Evolutionary conservation across 495 filamentous ascomycete species (phyloP), one percentile per base, ranked within the genome.

Genomic region (Hypoxylon lenormandii): DNA sequence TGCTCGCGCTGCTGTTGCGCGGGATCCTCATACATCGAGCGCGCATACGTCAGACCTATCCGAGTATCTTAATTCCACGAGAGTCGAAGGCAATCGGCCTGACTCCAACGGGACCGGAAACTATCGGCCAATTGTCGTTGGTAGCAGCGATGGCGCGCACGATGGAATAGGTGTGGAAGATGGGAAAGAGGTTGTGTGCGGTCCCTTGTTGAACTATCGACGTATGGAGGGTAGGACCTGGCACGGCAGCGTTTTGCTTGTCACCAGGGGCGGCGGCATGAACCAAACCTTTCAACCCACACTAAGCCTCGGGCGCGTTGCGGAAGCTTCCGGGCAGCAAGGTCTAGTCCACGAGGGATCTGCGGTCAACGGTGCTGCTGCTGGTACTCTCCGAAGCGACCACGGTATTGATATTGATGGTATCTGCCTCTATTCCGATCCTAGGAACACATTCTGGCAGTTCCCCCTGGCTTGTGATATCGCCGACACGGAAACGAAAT

Each of bases 201-300:
- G 93, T 12, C 93, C 93, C 7, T 77, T 96, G 58, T 78, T 97
- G 70, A 96, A 96, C 77, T 92, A 94, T 76, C 86, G 89, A 66
- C 88, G 89, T 73, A 95, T 93, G 91, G 88, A 89, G 77, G 84
- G 85, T 42, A 81, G 80, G 51, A 71, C 75, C n/a, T 97, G 93
- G 93, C 83, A 90, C 71, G 93, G 93, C 26, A 95, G 91, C 74
- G 90, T 96, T 12, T 79, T 96, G 73, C 80, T 96, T 51, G 91
- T 96, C 38, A 90, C 87, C 36, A 87, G 83, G 43, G 89, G 91
- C 0, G 88, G 88, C 1, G 84, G 81, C 11, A 82, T 82, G 67
- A 77, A 72, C 12, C 77, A 78, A 60, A 43, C 37, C 15, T 68
- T 68, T 16, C 64, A 64, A 48, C 80, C 81, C 36, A 69, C 47